Evolutionary conservation across 1,139 yeast species (phyloP).

Genomic region (Suhomyces kunorum): DNA sequence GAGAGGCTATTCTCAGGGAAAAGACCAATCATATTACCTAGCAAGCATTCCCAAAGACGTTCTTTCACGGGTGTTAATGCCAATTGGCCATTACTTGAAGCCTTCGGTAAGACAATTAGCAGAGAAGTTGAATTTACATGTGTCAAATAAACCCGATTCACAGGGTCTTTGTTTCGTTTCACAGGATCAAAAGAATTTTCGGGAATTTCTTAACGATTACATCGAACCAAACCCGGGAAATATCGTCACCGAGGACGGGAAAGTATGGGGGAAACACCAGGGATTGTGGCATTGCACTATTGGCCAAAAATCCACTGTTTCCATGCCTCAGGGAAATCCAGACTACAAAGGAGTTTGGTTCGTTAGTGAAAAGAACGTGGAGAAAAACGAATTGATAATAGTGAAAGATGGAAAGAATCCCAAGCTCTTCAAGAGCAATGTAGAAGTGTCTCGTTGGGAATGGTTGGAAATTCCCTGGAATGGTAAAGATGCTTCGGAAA

Average conservation of each 20-base stretch:
- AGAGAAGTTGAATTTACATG: constrained; percentile 48
- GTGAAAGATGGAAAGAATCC: constrained; percentile 72
- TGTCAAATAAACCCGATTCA: constrained; percentile 83
- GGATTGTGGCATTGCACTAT: constrained; percentile 95
- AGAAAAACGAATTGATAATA: constrained; percentile 71
- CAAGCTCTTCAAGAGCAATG: constrained; percentile 49
- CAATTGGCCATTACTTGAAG: constrained; percentile 76
- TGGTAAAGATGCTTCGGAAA: constrained; percentile 9
- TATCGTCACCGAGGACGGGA: constrained; percentile 71
- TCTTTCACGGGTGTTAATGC: constrained; percentile 61
- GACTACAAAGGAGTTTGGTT: constrained; percentile 80
- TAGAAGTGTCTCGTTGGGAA: constrained; percentile 49
- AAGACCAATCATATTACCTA: constrained; percentile 91
- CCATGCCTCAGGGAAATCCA: constrained; percentile 88
- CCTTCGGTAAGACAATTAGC: constrained; percentile 76
- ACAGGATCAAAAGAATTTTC: constrained; percentile 68
- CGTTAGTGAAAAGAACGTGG: constrained; percentile 67
- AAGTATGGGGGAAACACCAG: constrained; percentile 73
- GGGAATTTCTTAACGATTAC: constrained; percentile 74
- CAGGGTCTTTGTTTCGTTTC: constrained; percentile 94
- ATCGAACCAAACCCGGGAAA: constrained; percentile 74
- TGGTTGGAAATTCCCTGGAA: constrained; percentile 39
- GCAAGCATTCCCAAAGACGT: constrained; percentile 59
- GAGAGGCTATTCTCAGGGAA: constrained; percentile 58
- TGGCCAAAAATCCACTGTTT: constrained; percentile 79